Percentiles rank a stretch among this genome's conserved stretches.
Conservation (phyloP, 1,284 basidiomycete species). For the Ceratorhiza oryzae-sativae region DNA sequence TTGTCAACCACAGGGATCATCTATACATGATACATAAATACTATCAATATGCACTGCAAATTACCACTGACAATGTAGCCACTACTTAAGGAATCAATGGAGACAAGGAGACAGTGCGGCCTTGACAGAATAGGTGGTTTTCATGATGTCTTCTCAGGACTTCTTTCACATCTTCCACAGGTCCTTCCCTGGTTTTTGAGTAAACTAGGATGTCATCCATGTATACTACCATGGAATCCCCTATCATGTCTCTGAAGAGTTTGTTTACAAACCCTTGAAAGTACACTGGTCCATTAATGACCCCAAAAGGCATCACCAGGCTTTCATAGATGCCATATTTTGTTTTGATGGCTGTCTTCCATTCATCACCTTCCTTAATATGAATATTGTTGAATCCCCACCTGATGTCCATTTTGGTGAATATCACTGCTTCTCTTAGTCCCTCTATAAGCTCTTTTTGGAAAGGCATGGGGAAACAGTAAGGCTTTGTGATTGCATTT, state of each 20-base stretch:
- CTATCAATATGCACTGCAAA: no score
- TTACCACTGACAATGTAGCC: no score
- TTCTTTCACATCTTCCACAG: conserved; percentile 43
- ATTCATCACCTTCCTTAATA: conserved; percentile 28
- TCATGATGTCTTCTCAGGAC: conserved; percentile 44
- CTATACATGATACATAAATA: no score
- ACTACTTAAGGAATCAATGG: no score
- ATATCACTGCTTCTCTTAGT: conserved; percentile 5
- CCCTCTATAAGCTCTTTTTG: conserved; percentile 11
- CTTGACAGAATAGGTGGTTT: conserved; percentile 43
- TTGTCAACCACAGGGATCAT: no score
- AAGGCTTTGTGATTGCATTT: conserved; percentile 19
- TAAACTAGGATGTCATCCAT: conserved; percentile 44
- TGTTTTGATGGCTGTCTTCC: conserved; percentile 42
- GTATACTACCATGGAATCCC: conserved; percentile 33
- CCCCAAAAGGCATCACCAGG: conserved; percentile 49
- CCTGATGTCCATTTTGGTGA: conserved; percentile 46
- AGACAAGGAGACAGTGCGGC: no score
- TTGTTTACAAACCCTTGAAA: conserved; percentile 39
- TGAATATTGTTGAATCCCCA: conserved; percentile 44
- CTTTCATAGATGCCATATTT: conserved; percentile 54
- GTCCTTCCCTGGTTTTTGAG: conserved; percentile 30
- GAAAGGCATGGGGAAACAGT: conserved; percentile 23
- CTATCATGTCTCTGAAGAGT: conserved; percentile 24
- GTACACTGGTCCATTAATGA: conserved; percentile 36